phyloP scores from a whole-genome alignment of 495 filamentous ascomycete genomes.

The Astrothelium macrocarpum region DNA sequence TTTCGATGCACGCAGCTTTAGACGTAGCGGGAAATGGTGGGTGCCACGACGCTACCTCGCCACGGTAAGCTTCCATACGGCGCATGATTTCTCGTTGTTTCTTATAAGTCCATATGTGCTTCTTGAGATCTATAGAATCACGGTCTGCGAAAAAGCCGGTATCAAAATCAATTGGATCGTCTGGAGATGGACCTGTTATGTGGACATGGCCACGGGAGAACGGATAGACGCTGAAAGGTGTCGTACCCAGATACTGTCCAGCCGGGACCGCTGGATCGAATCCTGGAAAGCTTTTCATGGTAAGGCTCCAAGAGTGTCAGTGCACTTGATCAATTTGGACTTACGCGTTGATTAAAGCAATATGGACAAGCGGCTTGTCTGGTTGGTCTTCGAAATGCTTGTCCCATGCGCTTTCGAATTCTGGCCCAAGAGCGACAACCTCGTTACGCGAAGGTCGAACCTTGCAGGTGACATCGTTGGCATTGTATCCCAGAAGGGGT shows the following conservation, averaged over 20 bases:
- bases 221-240: constrained; percentile 41
- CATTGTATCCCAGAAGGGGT: constrained; percentile 38
- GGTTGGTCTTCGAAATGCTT: constrained; percentile 15
- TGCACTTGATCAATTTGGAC: constrained; percentile 13
- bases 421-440: constrained; percentile 17
- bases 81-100: constrained; percentile 42
- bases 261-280: constrained; percentile 19
- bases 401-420: constrained; percentile 20
- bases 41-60: constrained; percentile 41
- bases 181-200: constrained; percentile 34
- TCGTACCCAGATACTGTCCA: constrained; percentile 33
- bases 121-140: constrained; percentile 29
- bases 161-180: constrained; percentile 31
- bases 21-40: constrained; percentile 42
- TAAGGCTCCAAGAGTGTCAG: background rate
- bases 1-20: constrained; percentile 31
- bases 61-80: constrained; percentile 42
- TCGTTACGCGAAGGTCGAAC: constrained; percentile 19
- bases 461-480: constrained; percentile 34
- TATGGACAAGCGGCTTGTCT: constrained; percentile 17
- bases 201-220: constrained; percentile 48
- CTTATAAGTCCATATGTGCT: constrained; percentile 36
- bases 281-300: background rate
- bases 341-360: constrained; percentile 17
- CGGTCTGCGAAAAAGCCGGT: constrained; percentile 29